phyloP scores from a whole-genome alignment of 2,329 filamentous ascomycete genomes.

The Neonectria sp. region DNA sequence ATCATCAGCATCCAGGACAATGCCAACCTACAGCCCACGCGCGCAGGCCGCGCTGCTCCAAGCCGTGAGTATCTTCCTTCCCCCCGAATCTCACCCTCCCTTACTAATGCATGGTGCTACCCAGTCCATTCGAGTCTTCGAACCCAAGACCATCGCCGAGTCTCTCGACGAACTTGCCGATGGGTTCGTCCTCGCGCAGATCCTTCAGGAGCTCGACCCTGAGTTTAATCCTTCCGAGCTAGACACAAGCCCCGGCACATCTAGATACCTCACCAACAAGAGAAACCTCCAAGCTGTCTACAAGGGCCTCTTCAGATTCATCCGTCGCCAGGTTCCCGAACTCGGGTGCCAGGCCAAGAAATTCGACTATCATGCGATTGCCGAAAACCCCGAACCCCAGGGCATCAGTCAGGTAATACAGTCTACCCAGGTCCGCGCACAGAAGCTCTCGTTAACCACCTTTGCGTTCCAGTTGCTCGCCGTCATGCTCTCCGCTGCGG shows the following conservation, averaged over 20 bases:
- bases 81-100: conserved; percentile 18
- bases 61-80: conserved; percentile 60
- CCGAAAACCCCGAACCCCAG: conserved; percentile 69
- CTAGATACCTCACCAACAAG: conserved; percentile 64
- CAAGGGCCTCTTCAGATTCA: conserved; percentile 69
- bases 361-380: conserved; percentile 71
- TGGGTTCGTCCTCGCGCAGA: conserved; percentile 67
- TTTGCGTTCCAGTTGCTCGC: conserved; percentile 69
- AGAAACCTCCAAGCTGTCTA: conserved; percentile 69
- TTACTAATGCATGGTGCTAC: conserved; percentile 31
- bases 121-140: conserved; percentile 58
- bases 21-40: conserved; percentile 57
- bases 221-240: conserved; percentile 70
- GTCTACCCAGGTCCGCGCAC: conserved; percentile 30
- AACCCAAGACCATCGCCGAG: conserved; percentile 61
- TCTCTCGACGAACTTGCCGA: conserved; percentile 68
- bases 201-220: conserved; percentile 71
- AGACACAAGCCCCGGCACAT: conserved; percentile 60
- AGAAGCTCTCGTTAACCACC: conserved; percentile 40
- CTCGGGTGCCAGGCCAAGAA: conserved; percentile 67
- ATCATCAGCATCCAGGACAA: conserved; percentile 37
- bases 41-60: conserved; percentile 70
- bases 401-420: conserved; percentile 66
- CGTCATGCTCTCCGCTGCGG: conserved; percentile 73
- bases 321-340: conserved; percentile 66